phyloP scores from a whole-genome alignment of 345 rosid species.

The Raphanus sativus region DNA sequence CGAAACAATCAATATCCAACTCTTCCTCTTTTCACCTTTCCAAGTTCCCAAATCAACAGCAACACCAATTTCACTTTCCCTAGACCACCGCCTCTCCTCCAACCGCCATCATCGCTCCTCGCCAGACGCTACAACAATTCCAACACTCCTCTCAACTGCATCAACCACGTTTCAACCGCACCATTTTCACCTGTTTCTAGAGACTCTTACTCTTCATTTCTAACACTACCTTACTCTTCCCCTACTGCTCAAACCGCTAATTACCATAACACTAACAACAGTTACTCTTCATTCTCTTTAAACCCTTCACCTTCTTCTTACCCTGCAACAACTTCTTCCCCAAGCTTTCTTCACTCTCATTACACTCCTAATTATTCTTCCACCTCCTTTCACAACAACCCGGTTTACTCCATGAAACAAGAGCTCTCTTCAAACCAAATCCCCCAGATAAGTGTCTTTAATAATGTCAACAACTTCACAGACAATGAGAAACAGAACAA shows the following conservation, averaged over 20 bases:
- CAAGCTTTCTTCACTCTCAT: slow-evolving; percentile 26
- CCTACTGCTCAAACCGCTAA: slow-evolving; percentile 27
- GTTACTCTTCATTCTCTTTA: slow-evolving; percentile 35
- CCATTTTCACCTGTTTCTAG: slow-evolving; percentile 40
- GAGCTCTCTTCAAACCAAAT: slow-evolving; percentile 86
- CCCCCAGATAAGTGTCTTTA: slow-evolving; percentile 4
- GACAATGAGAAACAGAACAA: slow-evolving; percentile 24
- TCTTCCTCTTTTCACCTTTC: slow-evolving; percentile 49
- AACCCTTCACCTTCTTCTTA: slow-evolving; percentile 35
- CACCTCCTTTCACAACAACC: slow-evolving; percentile 32
- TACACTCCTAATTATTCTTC: slow-evolving; percentile 32
- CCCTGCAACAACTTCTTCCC: slow-evolving; percentile 30
- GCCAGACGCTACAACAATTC: slow-evolving; percentile 42
- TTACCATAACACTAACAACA: slow-evolving; percentile 28
- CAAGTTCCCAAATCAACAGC: slow-evolving; percentile 22
- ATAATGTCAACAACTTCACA: slow-evolving; percentile 22
- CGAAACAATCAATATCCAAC: slow-evolving; percentile 38
- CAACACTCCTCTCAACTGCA: slow-evolving; percentile 22
- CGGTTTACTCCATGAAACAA: slow-evolving; percentile 40
- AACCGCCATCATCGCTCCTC: slow-evolving; percentile 42
- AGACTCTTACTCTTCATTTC: slow-evolving; percentile 35
- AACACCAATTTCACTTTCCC: slow-evolving; percentile 38
- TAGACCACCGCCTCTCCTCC: slow-evolving; percentile 52
- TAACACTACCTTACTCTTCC: slow-evolving; percentile 34
- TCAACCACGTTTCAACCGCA: slow-evolving; percentile 29